Evolutionary conservation across 257 asterid species (phyloP), one percentile per base, ranked within the genome.

Genomic region (Salvia miltiorrhiza): DNA sequence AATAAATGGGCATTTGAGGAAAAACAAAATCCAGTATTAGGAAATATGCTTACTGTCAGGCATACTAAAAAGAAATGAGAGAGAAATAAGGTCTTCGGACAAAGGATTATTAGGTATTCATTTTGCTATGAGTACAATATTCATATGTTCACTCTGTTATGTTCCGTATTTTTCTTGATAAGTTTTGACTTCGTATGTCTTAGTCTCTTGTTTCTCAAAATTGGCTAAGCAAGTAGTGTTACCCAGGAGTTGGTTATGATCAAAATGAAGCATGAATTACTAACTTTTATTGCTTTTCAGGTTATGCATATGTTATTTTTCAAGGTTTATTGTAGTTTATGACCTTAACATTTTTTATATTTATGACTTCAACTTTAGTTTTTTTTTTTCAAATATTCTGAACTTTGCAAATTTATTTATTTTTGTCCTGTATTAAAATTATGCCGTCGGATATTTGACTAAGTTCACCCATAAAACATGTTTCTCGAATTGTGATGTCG

Each of bases 161-260:
- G 23, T 41, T 39, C 3, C 30, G 9, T n/a, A 30, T 24, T 65
- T 40, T 23, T 17, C 28, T 65, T 21, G n/a, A 40, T 37, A 19
- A 37, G 39, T 52, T 49, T 17, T 19, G 64, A 23, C 63, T 67
- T 52, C 7, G n/a, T 41, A 28, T 41, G 32, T 14, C 24, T 49
- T 41, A 45, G 37, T 28, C 30, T 59, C 71, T 53, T 58, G 61
- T 73, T 73, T 76, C 74, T 70, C 77, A n/a, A 55, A 63, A 69
- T 28, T 56, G 52, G 40, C 57, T 35, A 62, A 39, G 4, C 57
- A 64, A 24, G 60, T 33, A 6, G 52, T 33, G 44, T 56, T 63
- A 61, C 40, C 30, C 24, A 10, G 40, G 28, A 21, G 14, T 50
- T 32, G 20, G 28, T 54, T 61, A 28, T 37, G 40, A 72, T 67